Evolutionary conservation across 441 rosid species (phyloP), one percentile per base, ranked within the genome.

Genomic region (Gossypium laxum): DNA sequence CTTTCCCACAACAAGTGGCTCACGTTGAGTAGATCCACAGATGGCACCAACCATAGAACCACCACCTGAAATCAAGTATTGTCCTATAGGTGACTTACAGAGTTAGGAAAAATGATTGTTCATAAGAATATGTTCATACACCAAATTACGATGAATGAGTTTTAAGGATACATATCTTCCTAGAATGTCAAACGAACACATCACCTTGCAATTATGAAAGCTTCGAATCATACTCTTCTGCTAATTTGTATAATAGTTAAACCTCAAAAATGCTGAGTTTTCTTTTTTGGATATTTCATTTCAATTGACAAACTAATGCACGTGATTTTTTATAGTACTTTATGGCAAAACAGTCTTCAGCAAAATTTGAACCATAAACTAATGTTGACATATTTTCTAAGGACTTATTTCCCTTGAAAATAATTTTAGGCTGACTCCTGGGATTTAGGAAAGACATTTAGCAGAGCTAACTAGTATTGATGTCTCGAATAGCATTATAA

Each of bases 21-120:
- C 90, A 22, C 85, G 87, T 78, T 89, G 87, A 75, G 85, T 82
- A 0, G 93, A 89, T 69, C 93, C 93, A 11, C 71, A 50, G 22
- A 89, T 58, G 64, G 93, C 93, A 75, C 93, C 93, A 61, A 87
- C 89, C 93, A 89, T 89, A 41, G 93, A 89, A 56, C 93, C 93
- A 57, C 93, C 93, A 70, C 93, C 93, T 88, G 77, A 78, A 8
- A 71, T 50, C 34, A 57, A 74, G 52, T 43, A n/a, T 50, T 57
- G 62, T 14, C 22, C 58, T 7, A n/a, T 59, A 5, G 62, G 51
- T 59, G 30, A 32, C 30, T 14, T 72, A 34, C 22, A 60, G 24
- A 54, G 30, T 15, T 15, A 11, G n/a, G 47, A 71, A 24, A 51
- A 47, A 69, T 12, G 51, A 56, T 17, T 54, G 7, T 28, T 65